Evolutionary conservation across 1,139 yeast genomes (phyloP).

Genomic region (Geotrichum bryndzae): DNA sequence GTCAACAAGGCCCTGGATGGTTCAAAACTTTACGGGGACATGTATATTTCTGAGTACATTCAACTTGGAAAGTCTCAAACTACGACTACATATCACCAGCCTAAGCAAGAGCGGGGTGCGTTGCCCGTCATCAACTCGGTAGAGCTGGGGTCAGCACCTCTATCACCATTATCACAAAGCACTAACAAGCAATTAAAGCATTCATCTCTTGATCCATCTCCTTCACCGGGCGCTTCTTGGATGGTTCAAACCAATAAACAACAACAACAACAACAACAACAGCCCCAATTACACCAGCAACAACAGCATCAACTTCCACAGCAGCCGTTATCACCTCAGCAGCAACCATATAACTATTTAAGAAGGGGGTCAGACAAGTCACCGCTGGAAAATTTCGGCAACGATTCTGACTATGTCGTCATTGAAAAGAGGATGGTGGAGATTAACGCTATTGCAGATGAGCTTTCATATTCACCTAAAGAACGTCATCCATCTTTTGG

Average conservation of each 20-base stretch:
- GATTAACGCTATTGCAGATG: constrained; percentile 92
- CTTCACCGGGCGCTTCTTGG: constrained; percentile 28
- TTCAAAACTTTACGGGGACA: constrained; percentile 64
- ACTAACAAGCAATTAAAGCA: not conserved
- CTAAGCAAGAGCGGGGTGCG: not conserved
- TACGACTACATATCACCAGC: not conserved
- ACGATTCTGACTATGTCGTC: constrained; percentile 85
- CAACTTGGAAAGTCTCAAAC: constrained; percentile 21
- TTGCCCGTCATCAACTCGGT: not conserved
- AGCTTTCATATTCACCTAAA: constrained; percentile 44
- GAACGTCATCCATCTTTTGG: constrained; percentile 15
- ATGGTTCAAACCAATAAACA: constrained; percentile 15
- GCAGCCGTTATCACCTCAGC: constrained; percentile 1
- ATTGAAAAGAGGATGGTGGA: constrained; percentile 92
- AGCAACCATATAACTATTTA: not conserved
- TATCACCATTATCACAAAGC: constrained; percentile 1
- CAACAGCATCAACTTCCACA: constrained; percentile 2
- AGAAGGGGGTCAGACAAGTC: not conserved
- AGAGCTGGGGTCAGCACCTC: not conserved
- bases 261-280: not conserved
- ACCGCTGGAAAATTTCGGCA: not conserved
- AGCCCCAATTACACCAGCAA: not conserved
- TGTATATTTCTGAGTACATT: constrained; percentile 76
- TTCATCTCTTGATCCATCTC: constrained; percentile 18
- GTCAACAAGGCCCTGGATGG: constrained; percentile 57